A percentile compares a stretch with the other conserved stretches of the same genome.
Evolutionary conservation across 2,329 filamentous ascomycete species (phyloP).

Genomic region (Lachnellula willkommii): DNA sequence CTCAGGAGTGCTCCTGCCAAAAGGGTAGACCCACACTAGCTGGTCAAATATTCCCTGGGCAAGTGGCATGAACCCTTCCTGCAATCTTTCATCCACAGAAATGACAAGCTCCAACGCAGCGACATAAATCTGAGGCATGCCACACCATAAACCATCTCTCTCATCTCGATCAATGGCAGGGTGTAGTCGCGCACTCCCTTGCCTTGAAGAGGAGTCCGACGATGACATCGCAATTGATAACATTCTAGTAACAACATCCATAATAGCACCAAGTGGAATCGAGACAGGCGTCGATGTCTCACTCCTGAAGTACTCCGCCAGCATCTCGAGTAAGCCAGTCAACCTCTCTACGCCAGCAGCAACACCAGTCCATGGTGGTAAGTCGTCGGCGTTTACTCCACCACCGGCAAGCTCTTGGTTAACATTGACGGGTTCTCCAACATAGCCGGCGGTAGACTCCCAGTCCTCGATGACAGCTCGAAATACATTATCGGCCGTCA

Average conservation of each 20-base stretch:
- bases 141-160: conserved; percentile 69
- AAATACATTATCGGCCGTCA: conserved; percentile 70
- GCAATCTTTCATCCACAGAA: conserved; percentile 53
- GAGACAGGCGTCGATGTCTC: conserved; percentile 61
- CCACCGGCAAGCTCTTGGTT: conserved; percentile 46
- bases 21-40: conserved; percentile 63
- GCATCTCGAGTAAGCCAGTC: conserved; percentile 56
- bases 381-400: conserved; percentile 40
- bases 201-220: conserved; percentile 11
- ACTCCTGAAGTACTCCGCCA: conserved; percentile 58
- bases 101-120: conserved; percentile 61
- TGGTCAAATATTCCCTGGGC: conserved; percentile 65
- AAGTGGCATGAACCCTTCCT: conserved; percentile 51
- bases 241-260: conserved; percentile 66
- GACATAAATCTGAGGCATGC: conserved; percentile 69
- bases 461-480: conserved; percentile 76
- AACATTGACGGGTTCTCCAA: conserved; percentile 38
- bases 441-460: conserved; percentile 58
- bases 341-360: conserved; percentile 67
- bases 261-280: conserved; percentile 60
- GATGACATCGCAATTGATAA: conserved; percentile 55
- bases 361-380: conserved; percentile 72
- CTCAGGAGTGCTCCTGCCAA: conserved; percentile 44
- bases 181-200: conserved; percentile 52
- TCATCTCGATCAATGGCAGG: conserved; percentile 73